A percentile compares a stretch with the other conserved stretches of the same genome.
Evolutionary conservation across 306 rosid species (phyloP).

Genomic region (Astragalus membranaceus): DNA sequence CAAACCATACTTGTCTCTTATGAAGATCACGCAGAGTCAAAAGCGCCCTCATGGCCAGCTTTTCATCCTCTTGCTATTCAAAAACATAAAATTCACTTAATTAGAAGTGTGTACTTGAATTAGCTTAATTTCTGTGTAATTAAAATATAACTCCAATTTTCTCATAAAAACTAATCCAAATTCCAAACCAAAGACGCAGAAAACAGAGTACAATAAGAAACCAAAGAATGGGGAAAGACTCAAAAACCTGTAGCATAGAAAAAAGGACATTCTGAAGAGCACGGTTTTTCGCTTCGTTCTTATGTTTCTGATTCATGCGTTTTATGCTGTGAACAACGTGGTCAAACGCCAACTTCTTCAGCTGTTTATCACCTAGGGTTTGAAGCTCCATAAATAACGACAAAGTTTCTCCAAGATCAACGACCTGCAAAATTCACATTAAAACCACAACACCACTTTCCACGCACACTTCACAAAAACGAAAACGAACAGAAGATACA

Average conservation of each 20-base stretch:
- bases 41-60: constrained; percentile 62
- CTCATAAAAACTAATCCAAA: not conserved
- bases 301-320: constrained; percentile 71
- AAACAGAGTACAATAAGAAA: not conserved
- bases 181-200: not conserved
- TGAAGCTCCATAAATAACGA: constrained; percentile 80
- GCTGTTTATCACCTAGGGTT: constrained; percentile 50
- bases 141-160: not conserved
- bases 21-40: constrained; percentile 73
- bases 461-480: not conserved
- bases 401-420: constrained; percentile 52
- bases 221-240: not conserved
- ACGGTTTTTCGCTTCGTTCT: constrained; percentile 70
- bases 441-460: not conserved
- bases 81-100: not conserved
- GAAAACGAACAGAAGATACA: not conserved
- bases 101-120: not conserved
- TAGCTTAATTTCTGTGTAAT: not conserved
- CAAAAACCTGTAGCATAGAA: constrained; percentile 56
- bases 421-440: constrained; percentile 27
- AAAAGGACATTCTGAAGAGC: constrained; percentile 69
- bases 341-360: constrained; percentile 54
- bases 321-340: constrained; percentile 66
- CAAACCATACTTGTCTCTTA: constrained; percentile 70
- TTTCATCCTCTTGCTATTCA: constrained; percentile 72